Evolutionary conservation across 1,284 basidiomycete species (phyloP).

Genomic region (Ceratobasidium sp.): DNA sequence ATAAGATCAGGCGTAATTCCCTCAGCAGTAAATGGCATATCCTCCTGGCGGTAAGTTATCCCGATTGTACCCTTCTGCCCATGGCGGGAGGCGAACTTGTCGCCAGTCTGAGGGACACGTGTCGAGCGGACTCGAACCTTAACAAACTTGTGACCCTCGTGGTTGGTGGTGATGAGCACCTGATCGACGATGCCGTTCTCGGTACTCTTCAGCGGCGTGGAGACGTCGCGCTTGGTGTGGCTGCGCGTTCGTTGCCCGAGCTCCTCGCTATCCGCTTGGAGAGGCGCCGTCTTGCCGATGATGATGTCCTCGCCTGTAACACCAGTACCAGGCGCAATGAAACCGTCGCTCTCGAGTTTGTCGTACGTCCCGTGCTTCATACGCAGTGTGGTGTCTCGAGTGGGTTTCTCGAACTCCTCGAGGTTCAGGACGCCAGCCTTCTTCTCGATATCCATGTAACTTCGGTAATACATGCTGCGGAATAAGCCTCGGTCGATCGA

Average conservation of each 20-base stretch:
- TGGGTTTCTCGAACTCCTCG: conserved; percentile 98
- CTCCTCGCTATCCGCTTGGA: conserved; percentile 96
- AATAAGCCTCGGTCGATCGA: conserved; percentile 98
- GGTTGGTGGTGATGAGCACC: conserved; percentile 95
- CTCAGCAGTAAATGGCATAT: conserved; percentile 98
- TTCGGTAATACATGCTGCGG: conserved; percentile 98
- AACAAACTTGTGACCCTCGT: conserved; percentile 96
- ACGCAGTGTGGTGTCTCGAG: conserved; percentile 88
- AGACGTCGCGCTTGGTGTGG: conserved; percentile 92
- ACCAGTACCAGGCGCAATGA: conserved; percentile 94
- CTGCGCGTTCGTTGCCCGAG: conserved; percentile 91
- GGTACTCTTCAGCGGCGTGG: conserved; percentile 96
- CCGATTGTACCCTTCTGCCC: conserved; percentile 99
- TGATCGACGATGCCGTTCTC: conserved; percentile 98
- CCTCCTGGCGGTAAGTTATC: conserved; percentile 98
- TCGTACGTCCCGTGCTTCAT: conserved; percentile 99
- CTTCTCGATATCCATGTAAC: conserved; percentile 98
- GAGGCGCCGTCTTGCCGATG: conserved; percentile 98
- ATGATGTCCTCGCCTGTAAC: conserved; percentile 98
- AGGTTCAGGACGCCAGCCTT: conserved; percentile 90
- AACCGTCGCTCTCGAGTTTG: conserved; percentile 94
- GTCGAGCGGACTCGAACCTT: conserved; percentile 96
- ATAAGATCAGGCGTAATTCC: conserved; percentile 96
- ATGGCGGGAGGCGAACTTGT: conserved; percentile 99
- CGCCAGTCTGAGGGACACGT: conserved; percentile 95